phyloP scores from a whole-genome alignment of 1,284 basidiomycete species.

The Apiotrichum domesticum region DNA sequence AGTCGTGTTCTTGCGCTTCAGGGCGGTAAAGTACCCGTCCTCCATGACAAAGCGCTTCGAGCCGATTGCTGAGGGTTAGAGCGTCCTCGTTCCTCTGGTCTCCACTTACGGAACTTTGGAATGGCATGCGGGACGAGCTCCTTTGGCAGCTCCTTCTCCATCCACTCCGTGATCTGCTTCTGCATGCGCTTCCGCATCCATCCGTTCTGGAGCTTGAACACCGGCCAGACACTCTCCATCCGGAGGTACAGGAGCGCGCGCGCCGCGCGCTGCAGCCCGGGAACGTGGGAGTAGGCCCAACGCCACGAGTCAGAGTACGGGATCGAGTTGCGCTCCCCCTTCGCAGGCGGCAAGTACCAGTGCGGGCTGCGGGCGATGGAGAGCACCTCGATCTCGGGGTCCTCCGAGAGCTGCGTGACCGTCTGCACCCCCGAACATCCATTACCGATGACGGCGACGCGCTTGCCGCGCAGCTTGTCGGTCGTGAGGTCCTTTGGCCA shows the following conservation, averaged over 20 bases:
- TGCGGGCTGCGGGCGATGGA: conserved; percentile 20
- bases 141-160: conserved; percentile 14
- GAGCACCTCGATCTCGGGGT: conserved; percentile 20
- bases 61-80: conserved; percentile 12
- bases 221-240: background rate
- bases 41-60: conserved; percentile 21
- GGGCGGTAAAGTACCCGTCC: conserved; percentile 21
- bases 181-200: background rate
- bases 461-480: background rate
- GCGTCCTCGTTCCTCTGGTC: too few species aligned
- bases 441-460: conserved; percentile 3
- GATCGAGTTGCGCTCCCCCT: conserved; percentile 1
- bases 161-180: background rate
- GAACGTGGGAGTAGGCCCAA: background rate
- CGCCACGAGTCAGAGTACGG: background rate
- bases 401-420: conserved; percentile 18
- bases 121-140: conserved; percentile 14
- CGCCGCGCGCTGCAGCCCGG: background rate
- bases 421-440: conserved; percentile 22
- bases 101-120: conserved; percentile 20
- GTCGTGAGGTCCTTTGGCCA: conserved; percentile 3
- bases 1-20: conserved; percentile 23
- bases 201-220: background rate
- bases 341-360: conserved; percentile 16
- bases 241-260: background rate